Evolutionary conservation across 2,329 filamentous ascomycete species (phyloP), one percentile per base, ranked within the genome.

Genomic region (Fonsecaea multimorphosa): DNA sequence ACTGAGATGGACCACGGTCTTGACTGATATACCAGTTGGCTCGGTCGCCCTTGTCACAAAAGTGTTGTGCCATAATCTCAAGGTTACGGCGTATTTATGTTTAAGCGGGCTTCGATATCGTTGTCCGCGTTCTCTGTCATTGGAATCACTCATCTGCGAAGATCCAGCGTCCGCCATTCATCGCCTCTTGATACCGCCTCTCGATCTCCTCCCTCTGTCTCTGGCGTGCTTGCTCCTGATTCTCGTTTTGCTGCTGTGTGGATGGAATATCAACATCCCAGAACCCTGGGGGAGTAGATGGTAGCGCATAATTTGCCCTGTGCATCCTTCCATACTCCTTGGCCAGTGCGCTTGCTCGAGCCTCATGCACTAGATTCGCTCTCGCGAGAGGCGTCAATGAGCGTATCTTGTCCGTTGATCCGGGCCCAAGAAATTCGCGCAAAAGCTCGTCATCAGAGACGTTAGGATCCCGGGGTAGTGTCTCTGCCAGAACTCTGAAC

Each of bases 241-340:
- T 87, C 59, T 83, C 80, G 71, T 86, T 81, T 31, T 89, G 78
- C 77, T 97, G 91, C 76, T 98, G 95, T 1, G 95, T 97, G 29
- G 82, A 87, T 1, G 94, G 93, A 75, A 99, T 96, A 71, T 96
- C 94, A 1, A 90, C 85, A 61, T 91, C 85, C 95, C 95, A 99
- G 75, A 92, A 98, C 0, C 93, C 93, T 1, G 92, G 92, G 12
- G 95, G 93, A 9, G 90, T 92, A 52, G 81, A 83, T 68, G 86
- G 84, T 58, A 92, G 85, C 66, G 89, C 86, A 76, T 90, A 93
- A 31, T 87, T 84, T 71, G 94, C 86, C 63, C 90, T 85, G 77
- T 97, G 93, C 61, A 61, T 56, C 74, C 85, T 92, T 5, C 93
- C 93, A 75, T 87, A 87, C 67, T 86, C 85, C 73, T 93, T 89